A percentile compares a stretch with the other conserved stretches of the same genome.
Conservation (phyloP, 371 early-diverging fungal species). For the Encephalitozoon romaleae region DNA sequence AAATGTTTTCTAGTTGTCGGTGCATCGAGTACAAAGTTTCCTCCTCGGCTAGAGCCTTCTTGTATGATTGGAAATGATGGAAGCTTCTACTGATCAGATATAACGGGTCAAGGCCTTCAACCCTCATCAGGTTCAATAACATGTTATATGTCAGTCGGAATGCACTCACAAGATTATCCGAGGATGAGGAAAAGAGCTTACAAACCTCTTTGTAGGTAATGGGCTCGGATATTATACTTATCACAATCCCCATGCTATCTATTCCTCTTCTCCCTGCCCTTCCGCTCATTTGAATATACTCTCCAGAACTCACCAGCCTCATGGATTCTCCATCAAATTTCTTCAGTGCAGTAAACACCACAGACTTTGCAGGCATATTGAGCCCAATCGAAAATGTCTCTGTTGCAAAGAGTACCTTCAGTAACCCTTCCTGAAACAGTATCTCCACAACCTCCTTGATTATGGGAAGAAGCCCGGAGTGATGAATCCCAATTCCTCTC, state of each 20-base stretch:
- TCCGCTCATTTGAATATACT: constrained; percentile 82
- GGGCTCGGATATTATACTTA: constrained; percentile 73
- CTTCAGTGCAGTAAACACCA: constrained; percentile 86
- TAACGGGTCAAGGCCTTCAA: constrained; percentile 89
- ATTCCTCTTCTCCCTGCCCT: constrained; percentile 64
- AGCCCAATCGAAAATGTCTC: constrained; percentile 99
- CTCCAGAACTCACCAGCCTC: constrained; percentile 83
- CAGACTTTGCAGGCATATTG: constrained; percentile 99
- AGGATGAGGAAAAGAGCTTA: constrained; percentile 61
- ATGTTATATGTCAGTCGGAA: constrained; percentile 97
- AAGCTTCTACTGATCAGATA: constrained; percentile 85
- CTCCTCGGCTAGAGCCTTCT: constrained; percentile 37
- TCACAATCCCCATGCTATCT: constrained; percentile 92
- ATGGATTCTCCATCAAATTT: constrained; percentile 86
- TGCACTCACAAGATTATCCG: constrained; percentile 84
- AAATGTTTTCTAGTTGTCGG: neutral
- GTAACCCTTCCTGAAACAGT: constrained; percentile 89
- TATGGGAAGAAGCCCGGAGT: constrained; percentile 93
- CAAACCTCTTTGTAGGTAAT: constrained; percentile 46
- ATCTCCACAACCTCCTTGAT: constrained; percentile 98
- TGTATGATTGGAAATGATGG: constrained; percentile 74
- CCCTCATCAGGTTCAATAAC: constrained; percentile 88
- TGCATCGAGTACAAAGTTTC: constrained; percentile 23
- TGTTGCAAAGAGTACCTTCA: constrained; percentile 97
- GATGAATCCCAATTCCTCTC: constrained; percentile 97